Base-by-base conservation (phyloP, 805 yeast species). In the Nakazawaea ernobii region DNA sequence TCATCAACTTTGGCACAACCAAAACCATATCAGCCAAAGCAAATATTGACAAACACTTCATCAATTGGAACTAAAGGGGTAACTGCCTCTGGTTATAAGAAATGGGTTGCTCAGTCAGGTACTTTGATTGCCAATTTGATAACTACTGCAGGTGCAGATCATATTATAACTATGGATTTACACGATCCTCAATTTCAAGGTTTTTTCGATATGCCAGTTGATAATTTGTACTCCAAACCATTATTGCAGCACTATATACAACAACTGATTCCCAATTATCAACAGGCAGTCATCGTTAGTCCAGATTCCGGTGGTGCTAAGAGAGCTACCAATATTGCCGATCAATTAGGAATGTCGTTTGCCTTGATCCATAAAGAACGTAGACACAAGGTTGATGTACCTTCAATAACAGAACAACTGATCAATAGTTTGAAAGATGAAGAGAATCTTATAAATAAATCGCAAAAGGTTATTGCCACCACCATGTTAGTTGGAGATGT, bases 271-370 rank as follows among this genome's bases (percentile, higher is more conserved):
- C 92, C 95, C n/a, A 67, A 86, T 52, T 88, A 82, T 61, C 79
- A 79, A 54, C 84, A 90, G 36, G 86, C 92, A 37, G 96, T 94
- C 7, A 81, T 94, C 56, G 97, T 94, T 32, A 89, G 97, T 1
- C 99, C 99, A 0, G 99, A 94, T 67, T 94, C 97, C 20, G 99
- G 99, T 60, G 99, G 99, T 52, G 99, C 99, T 43, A 94, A 94
- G 65, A 73, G 99, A 54, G 97, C 99, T 30, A 87, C 96, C 1
- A 84, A 92, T 1, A 77, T 94, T 51, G 99, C 99, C 1, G 99
- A 94, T 67, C 78, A 86, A 1, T 68, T 94, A 49, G 90, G 88
- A 15, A 77, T 94, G 70, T 78, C 90, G 26, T 91, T 94, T 70
- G 99, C 99, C 0, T 72, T 94, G 65, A 90, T 94, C 53, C 98